Base-by-base conservation (phyloP, 2,329 filamentous ascomycete genomes). In the Pezicula carpinea region DNA sequence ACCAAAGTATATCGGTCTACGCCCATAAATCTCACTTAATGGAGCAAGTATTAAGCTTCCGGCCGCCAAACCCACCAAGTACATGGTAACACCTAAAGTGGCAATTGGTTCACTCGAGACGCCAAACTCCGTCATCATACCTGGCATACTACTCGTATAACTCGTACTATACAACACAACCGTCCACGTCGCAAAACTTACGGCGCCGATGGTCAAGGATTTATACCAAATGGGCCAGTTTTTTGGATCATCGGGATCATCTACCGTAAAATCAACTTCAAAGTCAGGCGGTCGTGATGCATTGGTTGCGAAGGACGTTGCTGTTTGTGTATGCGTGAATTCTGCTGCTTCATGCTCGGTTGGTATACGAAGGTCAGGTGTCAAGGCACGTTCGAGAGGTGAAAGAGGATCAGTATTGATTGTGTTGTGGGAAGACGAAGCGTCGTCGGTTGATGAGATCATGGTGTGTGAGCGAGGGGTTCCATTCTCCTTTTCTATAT, bases 41-140 rank as follows among this genome's bases (percentile, higher is more conserved):
- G 89, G 88, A 1, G 89, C 89, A 35, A 90, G 73, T 23, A 93
- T 68, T 49, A 93, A 68, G 29, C 80, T 83, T 1, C 89, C 89
- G 1, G 75, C 65, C 0, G 87, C 88, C 39, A 93, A 74, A 5
- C 89, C 89, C 19, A 89, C 64, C 7, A 93, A 73, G 60, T 93
- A 95, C 0, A 84, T 83, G 0, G 89, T 93, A 38, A 95, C 72
- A 5, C 89, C 89, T 3, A 93, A 69, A 0, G 87, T 87, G 1
- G 83, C 76, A n/a, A 84, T 65, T 0, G 79, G 81, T 29, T 79
- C 72, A 13, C 70, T 74, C 6, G 69, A 61, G 15, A 80, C 71
- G 32, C 74, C 67, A 55, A 89, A 92, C 43, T 88, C 83, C 13
- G 72, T 64, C 59, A 81, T 79, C 64, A 95, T 79, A 0, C 85